Base-by-base conservation (phyloP, 371 early-diverging fungal genomes). In the Mortierella sp. region DNA sequence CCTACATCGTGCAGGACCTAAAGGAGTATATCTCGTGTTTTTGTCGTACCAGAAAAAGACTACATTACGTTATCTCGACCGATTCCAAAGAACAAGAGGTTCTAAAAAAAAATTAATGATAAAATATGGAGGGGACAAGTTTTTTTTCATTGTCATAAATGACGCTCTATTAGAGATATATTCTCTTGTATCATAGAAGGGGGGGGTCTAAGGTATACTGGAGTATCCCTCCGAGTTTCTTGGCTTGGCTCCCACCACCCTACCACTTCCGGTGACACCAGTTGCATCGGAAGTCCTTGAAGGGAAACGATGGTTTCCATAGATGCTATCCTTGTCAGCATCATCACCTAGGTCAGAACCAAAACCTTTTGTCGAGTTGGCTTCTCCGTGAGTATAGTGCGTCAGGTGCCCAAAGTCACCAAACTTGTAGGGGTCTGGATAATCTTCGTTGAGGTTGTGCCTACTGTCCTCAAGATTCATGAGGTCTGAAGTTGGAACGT, bases 401-500 rank as follows among this genome's bases (percentile, higher is more conserved):
- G 64, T 64, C 46, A 61, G 16, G 7, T 68, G 68, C 21, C 70
- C 76, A 68, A 68, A 71, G 43, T 71, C 76, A 52, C 71, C 64
- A 57, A 71, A 76, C 65, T 68, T 76, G 68, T 76, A 76, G 1
- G 76, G 76, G 3, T 76, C 76, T 0, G 68, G 68, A 23, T 51
- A 21, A 6, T 71, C 68, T 0, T 47, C 23, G 4, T 56, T 29
- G 2, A 67, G 15, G 16, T 64, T 26, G 7, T 70, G 59, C 9
- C 19, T 60, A 64, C 14, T 66, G 60, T 16, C 61, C 64, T 2
- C 21, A n/a, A 0, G 60, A 37, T 37, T 3, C 37, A 37, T 37
- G 3, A 37, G 37, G 9, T 9, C 37, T 9, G 37, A 37, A 9
- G 37, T 5, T 37, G 37, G 37, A 37, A 37, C 52, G 21, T 60